Percentiles rank a stretch among this genome's conserved stretches.
Evolutionary conservation across 306 rosid genomes (phyloP).

Genomic region (Prunus campanulata): DNA sequence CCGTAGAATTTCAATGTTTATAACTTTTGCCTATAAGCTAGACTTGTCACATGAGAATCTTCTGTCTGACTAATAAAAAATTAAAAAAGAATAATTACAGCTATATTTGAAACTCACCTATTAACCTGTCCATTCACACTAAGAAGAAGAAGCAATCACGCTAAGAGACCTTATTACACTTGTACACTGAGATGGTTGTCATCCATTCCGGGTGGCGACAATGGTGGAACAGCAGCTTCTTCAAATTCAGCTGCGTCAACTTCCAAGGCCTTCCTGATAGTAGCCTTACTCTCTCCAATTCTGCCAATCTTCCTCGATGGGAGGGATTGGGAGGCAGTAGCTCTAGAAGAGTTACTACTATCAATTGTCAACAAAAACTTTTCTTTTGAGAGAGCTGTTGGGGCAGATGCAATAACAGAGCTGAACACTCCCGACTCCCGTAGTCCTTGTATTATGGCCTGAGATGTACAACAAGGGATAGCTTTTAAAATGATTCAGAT

Average conservation of each 20-base stretch:
- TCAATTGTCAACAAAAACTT: constrained; percentile 66
- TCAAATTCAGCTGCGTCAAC: constrained; percentile 41
- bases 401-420: constrained; percentile 79
- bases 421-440: constrained; percentile 89
- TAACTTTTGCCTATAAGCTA: background rate
- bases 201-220: constrained; percentile 65
- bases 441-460: constrained; percentile 86
- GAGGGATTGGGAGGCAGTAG: constrained; percentile 56
- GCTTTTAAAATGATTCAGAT: background rate
- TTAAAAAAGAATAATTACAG: background rate
- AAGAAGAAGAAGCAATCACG: constrained; percentile 10
- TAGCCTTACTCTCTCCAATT: constrained; percentile 43
- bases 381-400: constrained; percentile 61
- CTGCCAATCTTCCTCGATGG: constrained; percentile 57
- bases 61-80: background rate
- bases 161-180: constrained; percentile 24
- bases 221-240: constrained; percentile 74
- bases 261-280: constrained; percentile 60
- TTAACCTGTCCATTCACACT: background rate
- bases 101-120: background rate
- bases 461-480: background rate
- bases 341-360: constrained; percentile 73
- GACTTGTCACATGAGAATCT: background rate
- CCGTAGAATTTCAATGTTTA: background rate
- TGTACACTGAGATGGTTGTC: constrained; percentile 27